A percentile compares a stretch with the other conserved stretches of the same genome.
Evolutionary conservation across 768 basidiomycete species (phyloP).

Genomic region (Leccinum disarticulatum): DNA sequence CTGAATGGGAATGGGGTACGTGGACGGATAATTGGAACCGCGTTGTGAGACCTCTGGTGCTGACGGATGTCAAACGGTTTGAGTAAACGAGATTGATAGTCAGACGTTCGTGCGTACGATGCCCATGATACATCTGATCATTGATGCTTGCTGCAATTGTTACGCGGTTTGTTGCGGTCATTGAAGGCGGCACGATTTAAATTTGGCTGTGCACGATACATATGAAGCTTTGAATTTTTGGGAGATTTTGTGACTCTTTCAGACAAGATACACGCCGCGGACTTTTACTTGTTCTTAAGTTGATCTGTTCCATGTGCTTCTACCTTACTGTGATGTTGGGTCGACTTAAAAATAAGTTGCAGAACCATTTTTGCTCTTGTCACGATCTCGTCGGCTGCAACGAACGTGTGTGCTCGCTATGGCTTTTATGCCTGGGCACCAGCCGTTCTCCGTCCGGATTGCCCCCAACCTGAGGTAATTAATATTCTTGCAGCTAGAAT

Average conservation of each 20-base stretch:
- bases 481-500: conserved; percentile 3
- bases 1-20: conserved; percentile 60
- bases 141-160: background rate
- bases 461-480: background rate
- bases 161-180: background rate
- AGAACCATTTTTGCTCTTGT: background rate
- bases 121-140: background rate
- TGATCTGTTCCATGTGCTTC: background rate
- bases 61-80: conserved; percentile 31
- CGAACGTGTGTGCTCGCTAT: conserved; percentile 15
- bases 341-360: background rate
- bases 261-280: background rate
- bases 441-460: background rate
- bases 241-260: no score
- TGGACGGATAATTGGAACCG: conserved; percentile 89
- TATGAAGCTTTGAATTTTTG: background rate
- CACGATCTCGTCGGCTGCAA: background rate
- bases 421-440: conserved; percentile 6
- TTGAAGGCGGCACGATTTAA: no score
- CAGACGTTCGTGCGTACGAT: background rate
- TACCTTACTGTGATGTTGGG: background rate
- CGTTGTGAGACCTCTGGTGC: conserved; percentile 58
- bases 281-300: background rate
- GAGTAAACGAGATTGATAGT: conserved; percentile 10
- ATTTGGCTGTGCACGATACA: no score